Conservation (phyloP, 2,329 filamentous ascomycete genomes). For the Juglanconis oblonga region DNA sequence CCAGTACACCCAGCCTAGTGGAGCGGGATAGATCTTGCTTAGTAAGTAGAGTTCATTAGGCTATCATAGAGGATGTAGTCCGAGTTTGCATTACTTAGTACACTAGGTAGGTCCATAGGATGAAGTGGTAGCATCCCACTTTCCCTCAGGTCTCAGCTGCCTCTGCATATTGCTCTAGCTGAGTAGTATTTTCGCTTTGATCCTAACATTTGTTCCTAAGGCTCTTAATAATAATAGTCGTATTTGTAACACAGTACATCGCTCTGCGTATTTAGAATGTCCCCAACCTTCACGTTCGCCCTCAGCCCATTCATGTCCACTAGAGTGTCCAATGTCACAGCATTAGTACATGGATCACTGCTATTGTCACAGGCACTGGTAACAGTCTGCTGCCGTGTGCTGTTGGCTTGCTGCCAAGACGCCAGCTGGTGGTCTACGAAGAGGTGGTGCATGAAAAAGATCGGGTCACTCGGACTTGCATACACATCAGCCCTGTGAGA, state of each 20-base stretch:
- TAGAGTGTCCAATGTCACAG: neutral
- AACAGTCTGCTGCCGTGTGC: neutral
- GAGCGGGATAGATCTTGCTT: too few relatives aligned
- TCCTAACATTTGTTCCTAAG: neutral
- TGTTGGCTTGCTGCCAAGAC: conserved; percentile 7
- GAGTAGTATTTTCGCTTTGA: too few relatives aligned
- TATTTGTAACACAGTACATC: conserved; percentile 5
- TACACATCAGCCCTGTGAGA: neutral
- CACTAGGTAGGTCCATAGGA: too few relatives aligned
- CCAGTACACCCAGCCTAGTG: too few relatives aligned
- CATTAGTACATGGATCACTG: neutral
- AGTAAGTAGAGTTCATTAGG: too few relatives aligned
- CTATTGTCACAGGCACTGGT: conserved; percentile 3
- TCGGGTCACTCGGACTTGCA: conserved; percentile 1
- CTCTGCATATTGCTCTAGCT: neutral
- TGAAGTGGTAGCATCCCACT: too few relatives aligned
- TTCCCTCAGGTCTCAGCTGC: neutral
- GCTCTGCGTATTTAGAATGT: conserved; percentile 1
- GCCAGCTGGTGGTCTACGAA: conserved; percentile 2
- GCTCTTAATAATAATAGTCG: neutral
- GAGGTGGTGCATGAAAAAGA: conserved; percentile 11
- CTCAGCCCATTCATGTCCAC: conserved; percentile 9
- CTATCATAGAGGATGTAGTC: too few relatives aligned
- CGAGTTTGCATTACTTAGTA: too few relatives aligned
- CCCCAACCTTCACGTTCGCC: neutral